Percentiles rank a stretch among this genome's conserved stretches.
phyloP scores from a whole-genome alignment of 495 filamentous ascomycete species.

The Letharia columbiana region DNA sequence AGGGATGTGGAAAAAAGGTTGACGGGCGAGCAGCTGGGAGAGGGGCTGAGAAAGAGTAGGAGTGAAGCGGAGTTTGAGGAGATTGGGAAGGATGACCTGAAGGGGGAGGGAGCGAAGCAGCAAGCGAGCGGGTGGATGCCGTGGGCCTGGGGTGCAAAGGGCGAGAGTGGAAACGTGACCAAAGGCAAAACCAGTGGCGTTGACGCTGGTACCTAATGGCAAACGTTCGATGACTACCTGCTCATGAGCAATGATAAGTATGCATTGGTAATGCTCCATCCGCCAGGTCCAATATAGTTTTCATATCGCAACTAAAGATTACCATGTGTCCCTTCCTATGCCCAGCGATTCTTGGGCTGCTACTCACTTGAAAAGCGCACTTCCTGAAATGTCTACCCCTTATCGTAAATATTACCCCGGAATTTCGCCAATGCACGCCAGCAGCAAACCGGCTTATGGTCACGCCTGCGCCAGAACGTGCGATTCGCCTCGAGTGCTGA shows the following conservation, averaged over 20 bases:
- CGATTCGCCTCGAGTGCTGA: neutral
- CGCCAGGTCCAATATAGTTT: neutral
- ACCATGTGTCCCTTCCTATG: neutral
- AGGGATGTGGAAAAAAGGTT: slow-evolving; percentile 38
- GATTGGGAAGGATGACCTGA: slow-evolving; percentile 47
- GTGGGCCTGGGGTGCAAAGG: slow-evolving; percentile 44
- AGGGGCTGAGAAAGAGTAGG: slow-evolving; percentile 55
- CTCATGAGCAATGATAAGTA: neutral
- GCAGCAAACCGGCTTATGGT: neutral
- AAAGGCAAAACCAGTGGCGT: slow-evolving; percentile 16
- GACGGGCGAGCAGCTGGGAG: slow-evolving; percentile 33
- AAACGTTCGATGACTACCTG: neutral
- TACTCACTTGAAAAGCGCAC: neutral
- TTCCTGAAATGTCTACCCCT: neutral
- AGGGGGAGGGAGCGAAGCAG: slow-evolving; percentile 28
- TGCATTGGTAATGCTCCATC: neutral
- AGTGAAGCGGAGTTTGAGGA: slow-evolving; percentile 77
- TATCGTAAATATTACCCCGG: neutral
- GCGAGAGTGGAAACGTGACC: neutral
- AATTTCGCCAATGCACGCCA: neutral
- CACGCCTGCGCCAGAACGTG: neutral
- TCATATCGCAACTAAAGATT: neutral
- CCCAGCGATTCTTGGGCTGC: neutral
- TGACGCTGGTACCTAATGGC: slow-evolving; percentile 14
- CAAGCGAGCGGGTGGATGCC: slow-evolving; percentile 47